Conservation (phyloP, 345 rosid species). For the Abelmoschus esculentus region DNA sequence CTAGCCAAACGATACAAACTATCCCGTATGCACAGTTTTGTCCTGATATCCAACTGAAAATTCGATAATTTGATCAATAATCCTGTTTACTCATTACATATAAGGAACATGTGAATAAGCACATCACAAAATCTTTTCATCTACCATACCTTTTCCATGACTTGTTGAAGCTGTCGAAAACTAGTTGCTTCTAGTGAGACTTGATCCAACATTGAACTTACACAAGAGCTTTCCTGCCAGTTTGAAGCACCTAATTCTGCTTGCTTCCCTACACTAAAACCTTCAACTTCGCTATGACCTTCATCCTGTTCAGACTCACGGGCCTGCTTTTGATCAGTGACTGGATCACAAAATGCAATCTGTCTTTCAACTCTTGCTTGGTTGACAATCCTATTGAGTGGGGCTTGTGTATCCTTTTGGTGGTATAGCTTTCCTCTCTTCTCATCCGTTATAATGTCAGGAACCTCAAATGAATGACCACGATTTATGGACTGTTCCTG, state of each 20-base stretch:
- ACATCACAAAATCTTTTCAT: neutral
- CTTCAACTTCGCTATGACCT: slow-evolving; percentile 36
- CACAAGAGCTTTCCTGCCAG: slow-evolving; percentile 47
- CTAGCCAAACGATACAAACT: neutral
- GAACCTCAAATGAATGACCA: slow-evolving; percentile 30
- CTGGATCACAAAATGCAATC: slow-evolving; percentile 31
- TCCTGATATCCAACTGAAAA: neutral
- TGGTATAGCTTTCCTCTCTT: slow-evolving; percentile 24
- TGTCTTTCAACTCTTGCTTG: slow-evolving; percentile 25
- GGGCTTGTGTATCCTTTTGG: slow-evolving; percentile 20
- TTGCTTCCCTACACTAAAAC: slow-evolving; percentile 23
- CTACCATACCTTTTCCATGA: neutral
- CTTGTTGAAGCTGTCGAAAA: neutral
- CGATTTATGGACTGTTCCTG: slow-evolving; percentile 36
- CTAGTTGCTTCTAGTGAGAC: slow-evolving; percentile 70
- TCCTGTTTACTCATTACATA: neutral
- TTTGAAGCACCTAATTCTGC: slow-evolving; percentile 43
- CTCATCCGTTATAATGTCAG: slow-evolving; percentile 23
- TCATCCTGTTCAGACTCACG: slow-evolving; percentile 26
- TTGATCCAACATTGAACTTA: slow-evolving; percentile 57
- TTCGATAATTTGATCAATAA: neutral
- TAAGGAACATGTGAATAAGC: neutral
- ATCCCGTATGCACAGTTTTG: neutral
- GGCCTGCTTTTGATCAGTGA: slow-evolving; percentile 32
- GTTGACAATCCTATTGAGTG: slow-evolving; percentile 27